phyloP scores from a whole-genome alignment of 2,329 filamentous ascomycete genomes.

The Chaetomiaceae sp. region DNA sequence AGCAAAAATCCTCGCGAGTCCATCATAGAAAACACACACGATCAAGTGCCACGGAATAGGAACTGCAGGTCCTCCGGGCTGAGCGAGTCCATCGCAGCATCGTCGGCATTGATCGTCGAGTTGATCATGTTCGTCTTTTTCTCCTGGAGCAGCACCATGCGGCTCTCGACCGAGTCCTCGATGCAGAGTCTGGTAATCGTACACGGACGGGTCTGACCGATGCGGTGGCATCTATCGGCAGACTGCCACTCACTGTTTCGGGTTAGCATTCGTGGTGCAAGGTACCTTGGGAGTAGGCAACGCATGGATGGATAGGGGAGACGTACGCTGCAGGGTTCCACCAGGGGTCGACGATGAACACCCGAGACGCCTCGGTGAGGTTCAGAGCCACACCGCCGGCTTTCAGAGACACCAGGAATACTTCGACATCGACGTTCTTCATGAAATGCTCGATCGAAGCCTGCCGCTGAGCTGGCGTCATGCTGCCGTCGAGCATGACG shows the following conservation, averaged over 20 bases:
- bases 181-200: slow-evolving; percentile 93
- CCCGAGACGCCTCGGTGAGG: slow-evolving; percentile 85
- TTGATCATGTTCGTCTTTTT: slow-evolving; percentile 99
- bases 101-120: slow-evolving; percentile 91
- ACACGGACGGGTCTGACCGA: slow-evolving; percentile 89
- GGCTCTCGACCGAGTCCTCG: slow-evolving; percentile 92
- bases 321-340: slow-evolving; percentile 89
- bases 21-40: neutral
- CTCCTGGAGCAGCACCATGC: slow-evolving; percentile 93
- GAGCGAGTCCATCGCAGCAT: slow-evolving; percentile 84
- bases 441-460: slow-evolving; percentile 95
- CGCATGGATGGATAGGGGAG: neutral
- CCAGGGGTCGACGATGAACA: slow-evolving; percentile 98
- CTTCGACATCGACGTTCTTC: slow-evolving; percentile 89
- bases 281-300: neutral
- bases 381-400: slow-evolving; percentile 95
- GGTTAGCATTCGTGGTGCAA: slow-evolving; percentile 6
- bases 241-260: slow-evolving; percentile 76
- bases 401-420: slow-evolving; percentile 93
- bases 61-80: slow-evolving; percentile 93
- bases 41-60: slow-evolving; percentile 69
- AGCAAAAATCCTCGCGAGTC: no score
- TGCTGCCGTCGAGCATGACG: slow-evolving; percentile 95
- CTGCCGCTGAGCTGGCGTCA: slow-evolving; percentile 90
- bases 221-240: slow-evolving; percentile 89